Evolutionary conservation across 441 rosid genomes (phyloP), one percentile per base, ranked within the genome.

Genomic region (Dalechampia spathulata): DNA sequence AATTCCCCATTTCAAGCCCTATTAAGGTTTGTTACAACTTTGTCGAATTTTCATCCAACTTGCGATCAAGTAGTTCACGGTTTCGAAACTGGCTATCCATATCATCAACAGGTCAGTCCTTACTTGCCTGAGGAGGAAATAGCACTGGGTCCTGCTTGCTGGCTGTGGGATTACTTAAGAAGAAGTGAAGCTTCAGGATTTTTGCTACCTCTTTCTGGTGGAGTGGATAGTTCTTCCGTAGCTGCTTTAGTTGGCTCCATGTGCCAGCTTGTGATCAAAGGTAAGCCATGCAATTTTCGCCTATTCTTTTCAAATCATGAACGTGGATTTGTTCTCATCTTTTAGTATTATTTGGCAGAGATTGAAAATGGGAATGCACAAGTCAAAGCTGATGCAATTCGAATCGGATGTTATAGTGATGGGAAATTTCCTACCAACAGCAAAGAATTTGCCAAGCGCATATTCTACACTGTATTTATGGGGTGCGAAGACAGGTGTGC

Each of bases 201-300:
- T 75, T 73, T 92, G 78, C 96, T 92, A 63, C 96, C 98, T 15
- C 91, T 89, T 57, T 92, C 98, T 72, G 99, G 99, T 27, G 96
- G 92, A 14, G 97, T 94, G 57, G 94, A 85, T 60, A 89, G 96
- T 74, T 92, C 99, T 37, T 77, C 88, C 26, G 99, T 92, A 36
- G 99, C 97, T 63, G 97, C 99, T 48, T 86, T 92, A 51, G 99
- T 92, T 76, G 99, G 99, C 40, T 83, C 90, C 79, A 89, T 92
- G 97, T 89, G 99, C 71, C 97, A 92, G 69, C 90, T 92, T 67
- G 94, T 92, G 55, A 82, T 92, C 43, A 83, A 86, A 85, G 97
- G 99, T 89, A 47, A 62, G 53, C 17, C 49, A 42, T 62, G n/a
- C 11, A 28, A 25, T 19, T 0, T 19, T 23, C 8, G 28, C 11